Evolutionary conservation across 2,329 filamentous ascomycete species (phyloP).

Genomic region (Myriosclerotinia curreyana): DNA sequence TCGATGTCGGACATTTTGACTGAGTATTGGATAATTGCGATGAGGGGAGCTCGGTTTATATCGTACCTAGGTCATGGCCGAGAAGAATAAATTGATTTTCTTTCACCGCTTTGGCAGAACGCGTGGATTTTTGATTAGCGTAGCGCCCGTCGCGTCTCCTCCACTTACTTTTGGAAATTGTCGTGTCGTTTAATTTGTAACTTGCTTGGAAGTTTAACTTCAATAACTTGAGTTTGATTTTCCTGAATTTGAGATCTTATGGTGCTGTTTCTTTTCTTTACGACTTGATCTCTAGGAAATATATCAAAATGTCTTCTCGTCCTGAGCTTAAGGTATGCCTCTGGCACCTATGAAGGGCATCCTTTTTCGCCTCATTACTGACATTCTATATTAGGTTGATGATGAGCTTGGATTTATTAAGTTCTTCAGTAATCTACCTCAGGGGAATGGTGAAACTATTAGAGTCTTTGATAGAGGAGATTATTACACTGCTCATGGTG

Average conservation of each 20-base stretch:
- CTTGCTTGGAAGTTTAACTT: background rate
- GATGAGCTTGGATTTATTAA: slow-evolving; percentile 97
- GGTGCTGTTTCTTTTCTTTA: background rate
- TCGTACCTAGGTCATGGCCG: background rate
- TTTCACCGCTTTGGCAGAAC: slow-evolving; percentile 17
- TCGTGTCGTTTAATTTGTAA: background rate
- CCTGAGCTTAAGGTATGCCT: slow-evolving; percentile 67
- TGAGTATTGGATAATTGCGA: background rate
- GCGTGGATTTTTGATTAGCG: slow-evolving; percentile 1
- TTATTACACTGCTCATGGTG: slow-evolving; percentile 91
- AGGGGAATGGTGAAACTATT: slow-evolving; percentile 69
- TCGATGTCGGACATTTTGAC: slow-evolving; percentile 19
- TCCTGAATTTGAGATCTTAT: background rate
- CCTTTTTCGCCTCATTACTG: slow-evolving; percentile 21
- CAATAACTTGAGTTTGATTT: background rate
- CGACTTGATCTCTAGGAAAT: too few species aligned
- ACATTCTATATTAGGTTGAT: slow-evolving; percentile 63
- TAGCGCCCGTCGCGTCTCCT: slow-evolving; percentile 15
- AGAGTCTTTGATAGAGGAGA: slow-evolving; percentile 92
- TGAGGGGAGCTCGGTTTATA: background rate
- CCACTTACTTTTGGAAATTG: background rate
- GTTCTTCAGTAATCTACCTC: slow-evolving; percentile 84
- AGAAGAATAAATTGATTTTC: slow-evolving; percentile 13
- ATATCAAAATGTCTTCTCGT: slow-evolving; percentile 61
- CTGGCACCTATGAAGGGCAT: slow-evolving; percentile 24